A percentile compares a stretch with the other conserved stretches of the same genome.
phyloP scores from a whole-genome alignment of 1,284 basidiomycete species.

The Ganoderma leucocontextum region DNA sequence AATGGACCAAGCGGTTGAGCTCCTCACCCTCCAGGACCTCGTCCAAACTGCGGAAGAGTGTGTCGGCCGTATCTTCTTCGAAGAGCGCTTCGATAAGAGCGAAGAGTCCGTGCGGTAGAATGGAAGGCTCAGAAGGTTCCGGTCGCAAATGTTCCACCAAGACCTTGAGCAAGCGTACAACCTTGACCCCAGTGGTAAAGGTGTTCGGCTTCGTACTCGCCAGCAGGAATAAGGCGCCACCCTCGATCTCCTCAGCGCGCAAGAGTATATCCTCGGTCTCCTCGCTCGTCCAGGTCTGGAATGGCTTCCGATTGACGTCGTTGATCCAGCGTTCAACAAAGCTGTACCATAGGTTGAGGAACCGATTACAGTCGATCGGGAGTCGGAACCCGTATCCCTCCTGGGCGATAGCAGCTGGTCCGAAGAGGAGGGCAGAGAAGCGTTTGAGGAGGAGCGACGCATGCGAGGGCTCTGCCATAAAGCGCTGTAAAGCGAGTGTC shows the following conservation, averaged over 20 bases:
- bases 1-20: conserved; percentile 65
- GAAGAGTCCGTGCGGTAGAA: conserved; percentile 50
- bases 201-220: conserved; percentile 64
- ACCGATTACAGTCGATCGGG: conserved; percentile 67
- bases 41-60: conserved; percentile 67
- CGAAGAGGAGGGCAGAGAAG: conserved; percentile 83
- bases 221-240: conserved; percentile 83
- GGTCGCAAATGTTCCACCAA: conserved; percentile 48
- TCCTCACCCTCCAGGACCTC: conserved; percentile 70
- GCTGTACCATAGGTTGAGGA: conserved; percentile 80
- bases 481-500: conserved; percentile 73
- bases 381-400: conserved; percentile 72
- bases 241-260: conserved; percentile 70
- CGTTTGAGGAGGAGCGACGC: conserved; percentile 72
- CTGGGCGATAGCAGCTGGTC: conserved; percentile 70
- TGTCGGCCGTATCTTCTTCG: conserved; percentile 35
- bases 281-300: conserved; percentile 49
- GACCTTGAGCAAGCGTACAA: conserved; percentile 57
- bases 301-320: conserved; percentile 52
- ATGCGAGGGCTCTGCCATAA: conserved; percentile 70
- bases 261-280: conserved; percentile 49
- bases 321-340: conserved; percentile 78
- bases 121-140: conserved; percentile 42
- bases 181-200: conserved; percentile 65
- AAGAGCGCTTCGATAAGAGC: conserved; percentile 58